A percentile compares a stretch with the other conserved stretches of the same genome.
Evolutionary conservation across 495 filamentous ascomycete species (phyloP).

Genomic region (Neurospora sublineolata): DNA sequence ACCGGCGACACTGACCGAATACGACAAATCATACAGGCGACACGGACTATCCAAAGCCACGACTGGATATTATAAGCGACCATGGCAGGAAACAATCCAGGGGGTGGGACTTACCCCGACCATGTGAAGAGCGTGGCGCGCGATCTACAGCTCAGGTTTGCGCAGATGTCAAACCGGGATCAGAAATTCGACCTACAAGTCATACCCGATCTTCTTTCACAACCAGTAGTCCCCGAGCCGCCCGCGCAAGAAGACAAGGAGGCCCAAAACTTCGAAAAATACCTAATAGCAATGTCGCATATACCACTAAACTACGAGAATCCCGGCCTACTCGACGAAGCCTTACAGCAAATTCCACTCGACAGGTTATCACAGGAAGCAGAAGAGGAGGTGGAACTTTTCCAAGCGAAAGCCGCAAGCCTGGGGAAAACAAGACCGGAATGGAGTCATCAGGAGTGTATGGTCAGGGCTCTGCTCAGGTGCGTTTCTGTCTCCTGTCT

Average conservation of each 20-base stretch:
- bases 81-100: background rate
- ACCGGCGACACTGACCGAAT: background rate
- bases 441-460: constrained; percentile 98
- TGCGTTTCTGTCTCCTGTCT: constrained; percentile 21
- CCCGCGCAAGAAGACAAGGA: constrained; percentile 53
- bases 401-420: constrained; percentile 76
- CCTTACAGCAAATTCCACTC: constrained; percentile 73
- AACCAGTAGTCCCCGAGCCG: constrained; percentile 20
- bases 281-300: constrained; percentile 66
- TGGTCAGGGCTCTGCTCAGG: constrained; percentile 81
- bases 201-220: background rate
- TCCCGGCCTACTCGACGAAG: constrained; percentile 89
- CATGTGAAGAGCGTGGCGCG: background rate
- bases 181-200: background rate
- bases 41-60: background rate
- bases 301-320: constrained; percentile 94
- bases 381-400: constrained; percentile 80
- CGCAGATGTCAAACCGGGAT: background rate
- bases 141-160: background rate
- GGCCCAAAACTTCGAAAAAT: constrained; percentile 73
- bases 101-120: background rate
- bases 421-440: constrained; percentile 69
- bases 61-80: background rate
- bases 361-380: constrained; percentile 88
- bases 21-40: background rate